Conservation (phyloP, 495 filamentous ascomycete genomes). For the Letharia columbiana region DNA sequence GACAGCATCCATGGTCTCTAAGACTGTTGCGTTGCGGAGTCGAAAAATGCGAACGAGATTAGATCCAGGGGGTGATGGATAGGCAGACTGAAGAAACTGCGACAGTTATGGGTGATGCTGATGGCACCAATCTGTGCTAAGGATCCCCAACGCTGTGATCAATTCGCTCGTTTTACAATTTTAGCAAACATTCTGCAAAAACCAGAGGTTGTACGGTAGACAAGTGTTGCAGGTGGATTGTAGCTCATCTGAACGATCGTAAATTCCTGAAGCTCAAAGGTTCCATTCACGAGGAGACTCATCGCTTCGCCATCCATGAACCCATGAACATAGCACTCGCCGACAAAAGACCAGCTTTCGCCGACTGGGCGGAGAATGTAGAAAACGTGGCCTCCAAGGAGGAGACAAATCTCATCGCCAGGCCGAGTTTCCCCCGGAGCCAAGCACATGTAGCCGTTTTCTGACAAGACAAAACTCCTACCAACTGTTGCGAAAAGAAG, state of each 20-base stretch:
- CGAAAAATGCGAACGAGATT: too few relatives aligned
- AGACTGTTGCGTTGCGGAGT: too few relatives aligned
- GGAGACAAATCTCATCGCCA: neutral
- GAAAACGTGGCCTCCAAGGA: neutral
- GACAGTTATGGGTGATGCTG: too few relatives aligned
- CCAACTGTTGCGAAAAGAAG: neutral
- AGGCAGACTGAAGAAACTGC: too few relatives aligned
- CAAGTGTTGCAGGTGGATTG: neutral
- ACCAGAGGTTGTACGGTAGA: neutral
- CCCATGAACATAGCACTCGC: neutral
- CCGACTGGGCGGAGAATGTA: neutral
- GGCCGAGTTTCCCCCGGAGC: neutral
- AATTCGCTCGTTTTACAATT: neutral
- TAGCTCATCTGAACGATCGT: neutral
- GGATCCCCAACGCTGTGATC: too few relatives aligned
- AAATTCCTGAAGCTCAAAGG: neutral
- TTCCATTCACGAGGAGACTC: neutral
- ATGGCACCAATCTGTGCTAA: too few relatives aligned
- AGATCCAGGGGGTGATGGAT: too few relatives aligned
- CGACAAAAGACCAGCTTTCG: neutral
- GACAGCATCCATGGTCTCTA: too few relatives aligned
- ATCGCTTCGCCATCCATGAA: neutral
- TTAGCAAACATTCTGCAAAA: neutral
- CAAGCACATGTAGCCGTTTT: neutral
- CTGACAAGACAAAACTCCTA: neutral